A percentile compares a stretch with the other conserved stretches of the same genome.
Conservation (phyloP, 129 eudicot genomes). For the Tagetes erecta region DNA sequence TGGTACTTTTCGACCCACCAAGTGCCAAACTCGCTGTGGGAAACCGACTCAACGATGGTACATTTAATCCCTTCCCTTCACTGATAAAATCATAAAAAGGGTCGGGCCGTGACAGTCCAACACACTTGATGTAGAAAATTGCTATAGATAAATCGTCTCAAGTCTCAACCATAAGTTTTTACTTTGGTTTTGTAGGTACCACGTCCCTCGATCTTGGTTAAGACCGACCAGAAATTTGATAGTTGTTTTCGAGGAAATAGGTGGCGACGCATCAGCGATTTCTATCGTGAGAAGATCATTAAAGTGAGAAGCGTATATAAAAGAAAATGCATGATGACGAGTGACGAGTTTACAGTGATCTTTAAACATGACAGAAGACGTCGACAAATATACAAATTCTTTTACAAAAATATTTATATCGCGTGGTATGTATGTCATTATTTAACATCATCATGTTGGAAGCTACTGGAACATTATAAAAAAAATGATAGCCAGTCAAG, state of each 20-base stretch:
- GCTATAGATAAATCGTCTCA: neutral
- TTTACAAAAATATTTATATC: neutral
- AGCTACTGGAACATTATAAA: constrained; percentile 7
- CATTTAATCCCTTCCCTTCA: neutral
- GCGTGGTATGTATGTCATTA: constrained; percentile 11
- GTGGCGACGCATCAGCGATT: constrained; percentile 69
- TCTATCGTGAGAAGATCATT: constrained; percentile 58
- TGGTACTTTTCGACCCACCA: constrained; percentile 57
- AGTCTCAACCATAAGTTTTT: neutral
- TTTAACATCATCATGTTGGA: constrained; percentile 2
- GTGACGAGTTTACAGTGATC: neutral
- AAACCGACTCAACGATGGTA: constrained; percentile 93
- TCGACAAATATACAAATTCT: neutral
- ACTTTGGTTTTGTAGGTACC: constrained; percentile 59
- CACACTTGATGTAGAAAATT: neutral
- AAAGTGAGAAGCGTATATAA: constrained; percentile 29
- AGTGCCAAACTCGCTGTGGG: constrained; percentile 86
- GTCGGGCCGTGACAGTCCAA: neutral
- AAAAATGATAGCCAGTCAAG: neutral
- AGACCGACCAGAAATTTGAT: constrained; percentile 58
- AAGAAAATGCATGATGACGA: constrained; percentile 4
- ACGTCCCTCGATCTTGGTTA: constrained; percentile 87
- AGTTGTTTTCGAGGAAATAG: constrained; percentile 75
- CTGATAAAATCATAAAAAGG: neutral
- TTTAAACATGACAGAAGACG: neutral